These are phyloP conservation scores for Ophiocordyceps robertsii DNA, from an alignment of 2,329 filamentous ascomycete genomes.

Conservation along the genomic window DNA sequence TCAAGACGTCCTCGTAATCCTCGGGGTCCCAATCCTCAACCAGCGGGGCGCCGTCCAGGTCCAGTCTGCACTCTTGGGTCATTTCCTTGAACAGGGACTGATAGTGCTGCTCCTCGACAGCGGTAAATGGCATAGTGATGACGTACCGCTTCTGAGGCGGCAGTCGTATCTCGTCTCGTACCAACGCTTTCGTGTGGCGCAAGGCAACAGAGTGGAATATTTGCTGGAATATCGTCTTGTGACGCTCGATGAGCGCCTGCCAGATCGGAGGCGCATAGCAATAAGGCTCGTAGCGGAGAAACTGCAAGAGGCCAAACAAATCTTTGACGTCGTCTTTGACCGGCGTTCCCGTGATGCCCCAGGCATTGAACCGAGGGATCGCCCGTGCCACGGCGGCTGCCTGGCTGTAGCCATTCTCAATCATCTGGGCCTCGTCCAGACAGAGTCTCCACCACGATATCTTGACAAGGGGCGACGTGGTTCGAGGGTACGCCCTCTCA, in stretches of 20 bases:
- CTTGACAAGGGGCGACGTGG: slow-evolving; percentile 63
- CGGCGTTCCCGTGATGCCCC: slow-evolving; percentile 83
- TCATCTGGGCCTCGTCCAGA: slow-evolving; percentile 76
- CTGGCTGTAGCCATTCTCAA: slow-evolving; percentile 76
- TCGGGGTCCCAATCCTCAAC: slow-evolving; percentile 51
- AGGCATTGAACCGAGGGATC: slow-evolving; percentile 75
- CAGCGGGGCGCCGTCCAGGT: slow-evolving; percentile 48
- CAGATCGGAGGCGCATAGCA: slow-evolving; percentile 51
- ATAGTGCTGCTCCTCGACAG: slow-evolving; percentile 86
- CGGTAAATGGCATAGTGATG: slow-evolving; percentile 79
- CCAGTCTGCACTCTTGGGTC: slow-evolving; percentile 54
- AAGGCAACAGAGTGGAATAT: slow-evolving; percentile 64
- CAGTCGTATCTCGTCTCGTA: slow-evolving; percentile 65
- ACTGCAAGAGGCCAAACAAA: slow-evolving; percentile 66
- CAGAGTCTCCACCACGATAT: slow-evolving; percentile 81
- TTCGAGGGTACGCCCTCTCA: slow-evolving; percentile 49
- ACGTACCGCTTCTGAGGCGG: slow-evolving; percentile 77
- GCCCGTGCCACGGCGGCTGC: slow-evolving; percentile 68
- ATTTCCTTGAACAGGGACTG: slow-evolving; percentile 62
- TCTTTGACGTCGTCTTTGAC: slow-evolving; percentile 68
- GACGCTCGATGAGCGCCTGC: slow-evolving; percentile 47
- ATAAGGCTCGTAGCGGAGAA: slow-evolving; percentile 69
- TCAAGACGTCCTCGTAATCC: slow-evolving; percentile 58
- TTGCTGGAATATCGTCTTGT: slow-evolving; percentile 50
- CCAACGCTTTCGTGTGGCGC: slow-evolving; percentile 71